These are phyloP conservation scores for Linnemannia schmuckeri DNA, from an alignment of 192 early-diverging fungal genomes.

Conservation along the genomic window DNA sequence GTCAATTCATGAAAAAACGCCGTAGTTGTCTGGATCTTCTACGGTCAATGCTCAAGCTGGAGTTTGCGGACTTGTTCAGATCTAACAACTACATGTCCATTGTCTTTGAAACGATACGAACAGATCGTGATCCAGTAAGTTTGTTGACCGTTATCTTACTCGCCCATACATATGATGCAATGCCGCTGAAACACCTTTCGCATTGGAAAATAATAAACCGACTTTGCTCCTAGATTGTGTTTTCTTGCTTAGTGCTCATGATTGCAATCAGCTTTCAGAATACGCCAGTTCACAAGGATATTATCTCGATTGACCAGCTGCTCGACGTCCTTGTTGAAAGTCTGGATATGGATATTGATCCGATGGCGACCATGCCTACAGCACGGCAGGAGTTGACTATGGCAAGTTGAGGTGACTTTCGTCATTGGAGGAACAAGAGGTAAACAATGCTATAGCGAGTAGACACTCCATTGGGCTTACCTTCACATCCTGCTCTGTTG, in stretches of 20 bases:
- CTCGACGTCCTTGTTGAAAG: slow-evolving; percentile 35
- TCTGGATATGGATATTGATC: slow-evolving; percentile 54
- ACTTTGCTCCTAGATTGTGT: slow-evolving; percentile 39
- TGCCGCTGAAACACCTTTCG: background rate
- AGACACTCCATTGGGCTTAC: background rate
- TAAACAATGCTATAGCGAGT: background rate
- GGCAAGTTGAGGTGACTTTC: slow-evolving; percentile 17
- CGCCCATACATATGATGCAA: too few species aligned
- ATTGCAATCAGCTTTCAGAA: slow-evolving; percentile 56
- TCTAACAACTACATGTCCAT: slow-evolving; percentile 59
- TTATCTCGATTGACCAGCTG: slow-evolving; percentile 33
- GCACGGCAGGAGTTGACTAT: slow-evolving; percentile 52
- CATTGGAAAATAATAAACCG: background rate
- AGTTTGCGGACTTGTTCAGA: slow-evolving; percentile 56
- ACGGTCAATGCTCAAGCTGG: slow-evolving; percentile 59
- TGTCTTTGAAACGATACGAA: slow-evolving; percentile 45
- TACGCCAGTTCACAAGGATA: slow-evolving; percentile 11
- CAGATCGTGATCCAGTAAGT: slow-evolving; percentile 60
- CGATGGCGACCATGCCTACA: slow-evolving; percentile 33
- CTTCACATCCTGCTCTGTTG: background rate
- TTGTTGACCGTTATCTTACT: background rate
- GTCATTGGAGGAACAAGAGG: background rate
- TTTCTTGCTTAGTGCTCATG: slow-evolving; percentile 56
- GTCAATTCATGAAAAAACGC: background rate
- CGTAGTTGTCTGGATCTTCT: slow-evolving; percentile 65